Conservation (phyloP, 768 basidiomycete species). For the Lentinus tigrinus region DNA sequence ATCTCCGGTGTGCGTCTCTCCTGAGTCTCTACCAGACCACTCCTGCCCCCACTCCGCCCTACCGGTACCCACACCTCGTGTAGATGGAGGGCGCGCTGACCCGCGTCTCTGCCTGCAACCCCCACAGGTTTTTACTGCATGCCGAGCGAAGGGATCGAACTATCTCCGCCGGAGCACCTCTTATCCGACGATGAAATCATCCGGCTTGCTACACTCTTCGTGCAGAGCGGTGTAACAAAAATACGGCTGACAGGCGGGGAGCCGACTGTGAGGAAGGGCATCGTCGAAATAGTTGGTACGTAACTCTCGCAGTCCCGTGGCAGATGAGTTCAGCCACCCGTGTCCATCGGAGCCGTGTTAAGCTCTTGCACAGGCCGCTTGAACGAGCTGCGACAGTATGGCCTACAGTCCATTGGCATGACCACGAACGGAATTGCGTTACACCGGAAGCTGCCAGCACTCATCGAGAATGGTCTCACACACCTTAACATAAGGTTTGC, state of each 20-base stretch:
- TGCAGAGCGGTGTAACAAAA: slow-evolving; percentile 80
- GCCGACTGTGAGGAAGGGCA: slow-evolving; percentile 78
- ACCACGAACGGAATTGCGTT: slow-evolving; percentile 82
- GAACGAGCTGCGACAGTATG: slow-evolving; percentile 56
- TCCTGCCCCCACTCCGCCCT: neutral
- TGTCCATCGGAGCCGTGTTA: neutral
- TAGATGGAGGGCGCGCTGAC: neutral
- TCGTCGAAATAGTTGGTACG: slow-evolving; percentile 67
- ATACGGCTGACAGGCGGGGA: slow-evolving; percentile 89
- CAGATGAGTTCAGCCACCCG: neutral
- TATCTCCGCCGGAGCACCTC: slow-evolving; percentile 67
- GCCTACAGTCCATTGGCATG: slow-evolving; percentile 78
- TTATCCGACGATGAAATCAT: slow-evolving; percentile 76
- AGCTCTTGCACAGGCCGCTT: slow-evolving; percentile 46
- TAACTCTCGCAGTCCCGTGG: slow-evolving; percentile 1
- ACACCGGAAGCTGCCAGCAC: slow-evolving; percentile 64
- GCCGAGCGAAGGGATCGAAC: slow-evolving; percentile 76
- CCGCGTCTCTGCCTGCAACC: no score
- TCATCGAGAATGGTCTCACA: slow-evolving; percentile 72
- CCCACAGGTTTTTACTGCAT: slow-evolving; percentile 87
- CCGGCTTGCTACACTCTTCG: slow-evolving; percentile 73
- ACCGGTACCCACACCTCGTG: slow-evolving; percentile 6
- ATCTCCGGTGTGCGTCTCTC: slow-evolving; percentile 66
- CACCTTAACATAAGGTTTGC: slow-evolving; percentile 55
- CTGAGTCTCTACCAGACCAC: no score